Evolutionary conservation across 2,329 filamentous ascomycete genomes (phyloP), one percentile per base, ranked within the genome.

Genomic region (Diaporthe nobilis): DNA sequence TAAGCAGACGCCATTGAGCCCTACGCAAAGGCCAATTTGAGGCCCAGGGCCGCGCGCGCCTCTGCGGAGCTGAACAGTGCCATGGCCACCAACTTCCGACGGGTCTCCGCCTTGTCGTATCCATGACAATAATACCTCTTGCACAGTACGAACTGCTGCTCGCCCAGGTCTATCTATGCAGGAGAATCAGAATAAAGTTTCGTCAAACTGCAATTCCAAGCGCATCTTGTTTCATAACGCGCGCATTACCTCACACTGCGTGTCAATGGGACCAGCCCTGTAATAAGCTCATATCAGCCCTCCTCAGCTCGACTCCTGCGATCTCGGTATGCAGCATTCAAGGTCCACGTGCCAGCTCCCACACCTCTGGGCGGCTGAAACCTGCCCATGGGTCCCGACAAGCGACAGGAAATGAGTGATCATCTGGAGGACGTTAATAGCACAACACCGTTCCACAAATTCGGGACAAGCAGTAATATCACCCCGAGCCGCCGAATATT

Each of bases 211-310:
- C 57, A 63, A 68, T 60, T 73, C 58, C 70, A 75, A 73, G 63
- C 72, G 73, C 63, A 55, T 71, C 47, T 58, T 71, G 73, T 75
- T 75, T 75, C 73, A 77, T 68, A 72, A 75, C 58, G 61, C 53
- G 73, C 55, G 73, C 73, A 75, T 72, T 61, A 74, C 53, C 58
- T 67, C 37, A 74, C 73, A 72, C 49, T 68, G 71, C 60, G 51
- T 60, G 34, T 71, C 70, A 61, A 61, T 65, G 72, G 72, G 75
- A 53, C 58, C 58, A 61, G 55, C 55, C 60, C 47, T 71, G 72
- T 55, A 55, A 51, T 57, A 57, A 61, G 55, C 61, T 67, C 58
- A 68, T 58, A 73, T 65, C 58, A 65, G 71, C 61, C 49, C 55
- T 63, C 37, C 44, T 49, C 60, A 67, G 61, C 49, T 74, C 72